Base-by-base conservation (phyloP, 768 basidiomycete genomes). In the Lactarius sp. region DNA sequence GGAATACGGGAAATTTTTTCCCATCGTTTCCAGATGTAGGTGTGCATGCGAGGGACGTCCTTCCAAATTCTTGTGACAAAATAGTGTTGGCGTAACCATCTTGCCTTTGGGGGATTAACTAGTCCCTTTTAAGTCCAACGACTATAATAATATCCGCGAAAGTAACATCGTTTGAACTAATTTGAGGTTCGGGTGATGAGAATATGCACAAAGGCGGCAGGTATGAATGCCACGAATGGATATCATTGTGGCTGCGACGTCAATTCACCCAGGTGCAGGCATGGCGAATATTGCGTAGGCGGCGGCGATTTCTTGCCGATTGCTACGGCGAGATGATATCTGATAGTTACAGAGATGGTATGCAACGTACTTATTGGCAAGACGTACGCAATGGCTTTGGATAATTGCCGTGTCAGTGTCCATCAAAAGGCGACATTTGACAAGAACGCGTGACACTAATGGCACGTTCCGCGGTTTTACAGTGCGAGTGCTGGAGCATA, bases 81-180 rank as follows among this genome's bases (percentile, higher is more conserved):
- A 39, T 22, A 36, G 13, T 1, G 13, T 42, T 12, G 53, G 53
- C 58, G 64, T 34, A 56, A 42, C 13, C 16, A 4, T 20, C 41
- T 46, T 55, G 8, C 64, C 64, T 36, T 56, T 52, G 22, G 1
- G 2, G 41, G 62, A 5, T 9, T 59, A 65, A 54, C 13, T 22
- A 41, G 8, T 13, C 37, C 31, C 18, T 33, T 42, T 27, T 37
- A 27, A 6, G 20, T 54, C 6, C 6, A 12, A 31, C 22, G 4
- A 9, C 27, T 6, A 13, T 18, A 13, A 18, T 18, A 6, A 5
- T 37, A 4, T 39, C 58, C 58, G 33, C n/a, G 47, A 60, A 36
- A 51, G 63, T 59, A 46, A 39, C 37, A 46, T 53, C 51, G 27
- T 59, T 63, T 63, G 52, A 52, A 53, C 42, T 6, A 31, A 44